phyloP scores from a whole-genome alignment of 805 yeast species.

The Spathaspora passalidarum region DNA sequence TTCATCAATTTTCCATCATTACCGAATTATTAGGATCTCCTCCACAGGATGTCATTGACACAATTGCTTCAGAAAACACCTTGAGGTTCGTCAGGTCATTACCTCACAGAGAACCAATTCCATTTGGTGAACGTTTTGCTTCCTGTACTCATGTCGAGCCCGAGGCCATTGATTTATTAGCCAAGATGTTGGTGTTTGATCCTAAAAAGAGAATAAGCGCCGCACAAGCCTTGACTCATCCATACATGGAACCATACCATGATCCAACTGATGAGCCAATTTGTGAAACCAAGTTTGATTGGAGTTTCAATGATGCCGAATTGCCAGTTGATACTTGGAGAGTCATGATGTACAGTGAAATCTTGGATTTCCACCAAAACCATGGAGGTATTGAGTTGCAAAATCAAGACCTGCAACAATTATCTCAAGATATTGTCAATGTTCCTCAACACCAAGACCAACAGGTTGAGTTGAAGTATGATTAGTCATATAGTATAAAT shows the following conservation, averaged over 20 bases:
- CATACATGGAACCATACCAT: slow-evolving; percentile 91
- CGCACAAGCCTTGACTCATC: slow-evolving; percentile 83
- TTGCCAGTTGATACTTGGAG: slow-evolving; percentile 98
- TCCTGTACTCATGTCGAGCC: slow-evolving; percentile 62
- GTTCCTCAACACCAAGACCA: background rate
- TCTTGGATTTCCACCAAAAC: slow-evolving; percentile 91
- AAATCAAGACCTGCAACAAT: slow-evolving; percentile 23
- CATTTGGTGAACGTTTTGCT: slow-evolving; percentile 77
- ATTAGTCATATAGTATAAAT: too few relatives aligned
- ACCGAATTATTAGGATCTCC: slow-evolving; percentile 96
- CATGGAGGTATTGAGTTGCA: slow-evolving; percentile 12
- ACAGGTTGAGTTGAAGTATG: background rate
- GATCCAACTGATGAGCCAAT: slow-evolving; percentile 97
- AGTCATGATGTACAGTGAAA: slow-evolving; percentile 98
- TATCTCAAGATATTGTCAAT: background rate
- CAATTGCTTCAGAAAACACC: slow-evolving; percentile 94
- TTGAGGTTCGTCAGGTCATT: slow-evolving; percentile 89
- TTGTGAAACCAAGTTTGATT: slow-evolving; percentile 89
- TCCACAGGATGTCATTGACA: slow-evolving; percentile 91
- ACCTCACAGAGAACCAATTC: slow-evolving; percentile 91
- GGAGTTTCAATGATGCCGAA: slow-evolving; percentile 98
- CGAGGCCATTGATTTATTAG: slow-evolving; percentile 82
- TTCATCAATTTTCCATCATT: slow-evolving; percentile 94
- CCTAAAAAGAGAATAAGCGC: slow-evolving; percentile 94
- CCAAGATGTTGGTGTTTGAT: slow-evolving; percentile 90